phyloP scores from a whole-genome alignment of 1,284 basidiomycete genomes.

The Malassezia vespertilionis region DNA sequence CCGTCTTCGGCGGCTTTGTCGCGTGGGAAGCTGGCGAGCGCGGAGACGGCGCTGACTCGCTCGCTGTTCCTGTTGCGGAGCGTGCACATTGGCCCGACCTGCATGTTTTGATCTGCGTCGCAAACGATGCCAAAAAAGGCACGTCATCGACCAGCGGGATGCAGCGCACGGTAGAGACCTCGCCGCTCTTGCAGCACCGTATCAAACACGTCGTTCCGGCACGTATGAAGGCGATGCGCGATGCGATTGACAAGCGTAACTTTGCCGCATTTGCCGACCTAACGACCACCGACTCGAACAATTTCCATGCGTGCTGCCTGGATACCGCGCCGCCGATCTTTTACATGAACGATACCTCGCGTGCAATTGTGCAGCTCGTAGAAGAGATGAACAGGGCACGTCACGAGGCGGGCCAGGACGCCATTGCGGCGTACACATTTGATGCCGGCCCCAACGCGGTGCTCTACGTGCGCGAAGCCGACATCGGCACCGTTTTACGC shows the following conservation, averaged over 20 bases:
- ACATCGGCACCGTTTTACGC: conserved; percentile 28
- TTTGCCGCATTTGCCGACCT: conserved; percentile 80
- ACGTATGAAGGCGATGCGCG: conserved; percentile 70
- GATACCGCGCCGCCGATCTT: conserved; percentile 97
- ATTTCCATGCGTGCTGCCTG: conserved; percentile 89
- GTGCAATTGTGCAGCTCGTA: conserved; percentile 51
- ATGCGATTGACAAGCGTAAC: conserved; percentile 68
- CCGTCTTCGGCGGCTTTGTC: conserved; percentile 91
- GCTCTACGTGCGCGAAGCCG: conserved; percentile 67
- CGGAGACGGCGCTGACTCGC: conserved; percentile 68
- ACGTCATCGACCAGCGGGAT: conserved; percentile 90
- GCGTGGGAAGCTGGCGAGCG: conserved; percentile 76
- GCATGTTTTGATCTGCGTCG: conserved; percentile 94
- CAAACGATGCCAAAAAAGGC: conserved; percentile 91
- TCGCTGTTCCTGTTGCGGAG: conserved; percentile 67
- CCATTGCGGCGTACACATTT: conserved; percentile 89
- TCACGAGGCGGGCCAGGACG: conserved; percentile 52
- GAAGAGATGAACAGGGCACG: conserved; percentile 87
- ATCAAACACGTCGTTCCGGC: conserved; percentile 75
- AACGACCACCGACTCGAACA: conserved; percentile 87
- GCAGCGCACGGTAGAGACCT: conserved; percentile 92
- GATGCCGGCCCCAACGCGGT: conserved; percentile 98
- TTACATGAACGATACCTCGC: conserved; percentile 94
- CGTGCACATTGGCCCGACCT: conserved; percentile 63
- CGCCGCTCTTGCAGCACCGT: conserved; percentile 74